A percentile compares a stretch with the other conserved stretches of the same genome.
Conservation (phyloP, 2,329 filamentous ascomycete species). For the Exophiala alcalophila region DNA sequence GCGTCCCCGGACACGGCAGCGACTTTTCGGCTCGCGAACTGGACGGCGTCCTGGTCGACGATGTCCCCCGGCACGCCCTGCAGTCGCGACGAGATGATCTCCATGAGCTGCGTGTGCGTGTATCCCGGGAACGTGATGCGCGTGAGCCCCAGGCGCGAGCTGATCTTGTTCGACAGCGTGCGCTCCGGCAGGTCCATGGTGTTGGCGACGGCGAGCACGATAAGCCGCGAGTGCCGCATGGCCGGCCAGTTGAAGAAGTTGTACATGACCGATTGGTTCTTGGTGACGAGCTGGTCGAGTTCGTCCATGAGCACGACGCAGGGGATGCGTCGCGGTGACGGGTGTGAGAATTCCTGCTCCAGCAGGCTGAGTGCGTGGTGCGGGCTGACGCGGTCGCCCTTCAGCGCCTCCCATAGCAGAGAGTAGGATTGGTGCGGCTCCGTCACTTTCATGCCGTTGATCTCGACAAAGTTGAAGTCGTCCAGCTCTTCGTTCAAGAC, state of each 20-base stretch:
- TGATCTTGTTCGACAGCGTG: slow-evolving; percentile 97
- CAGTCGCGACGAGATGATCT: slow-evolving; percentile 91
- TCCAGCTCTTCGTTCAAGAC: slow-evolving; percentile 89
- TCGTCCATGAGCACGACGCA: slow-evolving; percentile 99
- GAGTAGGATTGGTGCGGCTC: slow-evolving; percentile 96
- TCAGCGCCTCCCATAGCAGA: slow-evolving; percentile 91
- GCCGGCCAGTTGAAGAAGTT: slow-evolving; percentile 99
- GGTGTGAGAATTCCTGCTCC: slow-evolving; percentile 87
- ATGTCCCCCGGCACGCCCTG: slow-evolving; percentile 84
- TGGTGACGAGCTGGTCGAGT: slow-evolving; percentile 93
- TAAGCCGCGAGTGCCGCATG: slow-evolving; percentile 82
- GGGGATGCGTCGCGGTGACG: slow-evolving; percentile 81
- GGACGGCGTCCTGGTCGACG: slow-evolving; percentile 87
- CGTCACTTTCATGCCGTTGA: slow-evolving; percentile 99
- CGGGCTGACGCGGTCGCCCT: slow-evolving; percentile 87
- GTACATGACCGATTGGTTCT: slow-evolving; percentile 99
- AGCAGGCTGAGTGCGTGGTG: slow-evolving; percentile 87
- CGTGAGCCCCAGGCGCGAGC: slow-evolving; percentile 81
- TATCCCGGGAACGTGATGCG: slow-evolving; percentile 97
- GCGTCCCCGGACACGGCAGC: slow-evolving; percentile 95
- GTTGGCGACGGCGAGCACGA: slow-evolving; percentile 95
- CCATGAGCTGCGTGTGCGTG: slow-evolving; percentile 94
- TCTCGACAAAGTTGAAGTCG: slow-evolving; percentile 98
- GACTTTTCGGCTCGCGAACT: slow-evolving; percentile 95
- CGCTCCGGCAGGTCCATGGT: slow-evolving; percentile 98